Conservation (phyloP, 2,329 filamentous ascomycete genomes). For the Sporothrix phasma region DNA sequence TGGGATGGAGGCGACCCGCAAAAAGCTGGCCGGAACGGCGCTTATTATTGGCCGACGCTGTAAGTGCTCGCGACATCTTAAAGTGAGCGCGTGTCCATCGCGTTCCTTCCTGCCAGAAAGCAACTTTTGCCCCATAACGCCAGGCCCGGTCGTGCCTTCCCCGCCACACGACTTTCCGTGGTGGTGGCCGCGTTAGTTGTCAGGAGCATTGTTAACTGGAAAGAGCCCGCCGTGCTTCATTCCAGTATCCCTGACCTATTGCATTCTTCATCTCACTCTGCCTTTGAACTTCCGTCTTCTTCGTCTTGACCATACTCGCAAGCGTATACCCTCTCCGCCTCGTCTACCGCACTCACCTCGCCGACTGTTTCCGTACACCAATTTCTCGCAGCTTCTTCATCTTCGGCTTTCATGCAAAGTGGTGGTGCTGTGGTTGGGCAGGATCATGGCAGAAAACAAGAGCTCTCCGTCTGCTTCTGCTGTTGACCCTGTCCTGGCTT, state of each 20-base stretch:
- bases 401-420: not conserved
- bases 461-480: constrained; percentile 11
- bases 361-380: not conserved
- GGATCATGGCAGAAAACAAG: constrained; percentile 20
- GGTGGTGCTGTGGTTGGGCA: not conserved
- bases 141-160: constrained; percentile 15
- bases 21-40: not conserved
- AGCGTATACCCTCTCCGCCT: not conserved
- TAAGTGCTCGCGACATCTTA: constrained; percentile 12
- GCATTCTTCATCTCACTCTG: not conserved
- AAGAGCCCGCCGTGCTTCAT: not conserved
- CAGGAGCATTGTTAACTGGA: no score
- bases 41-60: constrained; percentile 12
- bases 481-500: constrained; percentile 1
- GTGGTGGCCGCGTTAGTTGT: constrained; percentile 13
- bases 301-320: not conserved
- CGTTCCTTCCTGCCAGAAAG: constrained; percentile 12
- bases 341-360: not conserved
- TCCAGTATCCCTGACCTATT: not conserved
- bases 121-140: constrained; percentile 12
- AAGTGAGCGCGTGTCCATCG: constrained; percentile 15
- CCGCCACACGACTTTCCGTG: constrained; percentile 18
- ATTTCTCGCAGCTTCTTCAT: not conserved
- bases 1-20: not conserved
- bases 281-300: not conserved